Evolutionary conservation across 331 rosid genomes (phyloP), one percentile per base, ranked within the genome.

Genomic region (Malus hybrid): DNA sequence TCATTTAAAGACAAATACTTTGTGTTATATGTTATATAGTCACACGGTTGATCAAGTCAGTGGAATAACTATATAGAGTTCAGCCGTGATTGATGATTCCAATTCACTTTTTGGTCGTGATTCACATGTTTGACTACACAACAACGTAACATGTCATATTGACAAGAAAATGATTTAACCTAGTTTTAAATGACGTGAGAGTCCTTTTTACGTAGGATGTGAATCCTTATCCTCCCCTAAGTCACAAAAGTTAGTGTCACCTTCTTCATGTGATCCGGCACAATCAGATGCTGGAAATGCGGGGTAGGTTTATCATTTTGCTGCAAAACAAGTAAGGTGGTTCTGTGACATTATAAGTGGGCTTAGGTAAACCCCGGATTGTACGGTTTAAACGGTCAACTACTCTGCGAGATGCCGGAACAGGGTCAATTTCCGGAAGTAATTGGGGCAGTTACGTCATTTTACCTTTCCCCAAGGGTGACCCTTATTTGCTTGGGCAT

Each of bases 241-340:
- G 50, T 66, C 18, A 11, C 29, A n/a, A 5, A 32, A 39, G 52
- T n/a, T 19, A 34, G 50, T 11, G 70, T 34, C 70, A 66, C 50
- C 70, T 34, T n/a, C 70, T 2, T 11, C 52, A 5, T 65, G 70
- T 65, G 50, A 65, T 4, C 44, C 10, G 75, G 66, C 74, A 12
- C 22, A 7, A 56, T 59, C 20, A 13, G 36, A 44, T 28, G 36
- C 69, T 2, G 18, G 74, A 73, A 54, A 33, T 13, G 24, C 20
- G 73, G 63, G 79, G 42, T 80, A 67, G 61, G 24, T 82, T 66
- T 52, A 83, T 82, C 83, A 74, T 80, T 73, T 70, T 33, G 72
- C 10, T n/a, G 60, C 19, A 76, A 39, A 34, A 15, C 66, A 1
- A 22, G 24, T 3, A 5, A 3, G 8, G 69, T 24, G 3, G 10